phyloP scores from a whole-genome alignment of 2,329 filamentous ascomycete genomes.

The Apiospora marii region DNA sequence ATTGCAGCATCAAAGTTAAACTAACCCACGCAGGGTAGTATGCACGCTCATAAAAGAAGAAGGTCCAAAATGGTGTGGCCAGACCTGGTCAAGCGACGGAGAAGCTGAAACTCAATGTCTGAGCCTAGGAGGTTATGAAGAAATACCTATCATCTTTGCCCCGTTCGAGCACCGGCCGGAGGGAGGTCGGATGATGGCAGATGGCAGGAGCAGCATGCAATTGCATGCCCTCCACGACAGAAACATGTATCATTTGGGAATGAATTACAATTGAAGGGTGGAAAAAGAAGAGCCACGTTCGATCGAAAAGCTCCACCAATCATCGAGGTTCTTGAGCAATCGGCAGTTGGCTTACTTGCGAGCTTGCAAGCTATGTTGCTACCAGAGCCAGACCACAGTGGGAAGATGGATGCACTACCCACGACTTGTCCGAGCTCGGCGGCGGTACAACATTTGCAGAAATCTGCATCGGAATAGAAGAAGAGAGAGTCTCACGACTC shows the following conservation, averaged over 20 bases:
- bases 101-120: conserved; percentile 21
- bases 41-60: background rate
- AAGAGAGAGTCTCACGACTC: background rate
- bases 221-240: background rate
- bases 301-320: conserved; percentile 9
- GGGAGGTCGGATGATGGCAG: background rate
- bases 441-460: background rate
- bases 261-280: background rate
- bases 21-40: no score
- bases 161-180: background rate
- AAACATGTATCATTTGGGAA: background rate
- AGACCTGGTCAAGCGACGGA: conserved; percentile 1
- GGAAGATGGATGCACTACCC: background rate
- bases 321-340: background rate
- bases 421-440: background rate
- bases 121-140: background rate
- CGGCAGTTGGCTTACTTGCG: background rate
- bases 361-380: no score
- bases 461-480: background rate
- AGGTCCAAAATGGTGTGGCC: background rate
- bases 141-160: background rate
- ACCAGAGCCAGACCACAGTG: background rate
- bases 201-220: background rate
- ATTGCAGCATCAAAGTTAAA: background rate
- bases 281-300: background rate